Evolutionary conservation across 768 basidiomycete genomes (phyloP), one percentile per base, ranked within the genome.

Genomic region (Tylopilus plumbeoviolaceoides): DNA sequence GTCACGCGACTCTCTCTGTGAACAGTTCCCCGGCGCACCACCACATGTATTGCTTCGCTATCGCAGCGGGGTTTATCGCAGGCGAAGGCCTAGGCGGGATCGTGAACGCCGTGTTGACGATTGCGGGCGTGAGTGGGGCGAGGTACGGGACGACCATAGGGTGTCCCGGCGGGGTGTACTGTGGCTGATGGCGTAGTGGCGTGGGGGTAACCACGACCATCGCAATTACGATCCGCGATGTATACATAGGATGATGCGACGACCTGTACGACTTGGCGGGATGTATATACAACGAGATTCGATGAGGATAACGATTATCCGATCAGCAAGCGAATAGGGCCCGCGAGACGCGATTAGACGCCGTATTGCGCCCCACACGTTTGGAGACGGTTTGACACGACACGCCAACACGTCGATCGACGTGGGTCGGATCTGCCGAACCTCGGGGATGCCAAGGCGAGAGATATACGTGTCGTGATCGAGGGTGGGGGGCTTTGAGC

Each of bases 21-120:
- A 6, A 38, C 9, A 38, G 36, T n/a, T 3, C 36, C n/a, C 36
- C 36, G 2, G n/a, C 36, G 9, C n/a, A 38, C n/a, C 36, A 38
- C 36, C n/a, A 38, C 9, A 38, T 36, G 15, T 36, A 15, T 17
- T 36, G 35, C 7, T 36, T 36, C 35, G 35, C 15, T 3, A 15
- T 74, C 23, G 71, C 74, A 11, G 71, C 74, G 4, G 74, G 74
- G 4, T 68, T 73, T 57, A 68, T 75, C 43, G 73, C 72, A 8
- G 73, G 74, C 8, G 73, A 75, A 49, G 74, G 74, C 27, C 59
- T 73, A 1, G 74, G 73, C 3, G 70, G 70, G 12, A 70, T 71
- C 36, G 62, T 66, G 20, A 71, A 63, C 14, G 70, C 70, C 1
- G 56, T 68, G 7, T 20, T 71, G 21, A 63, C 66, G 41, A 70